A percentile compares a stretch with the other conserved stretches of the same genome.
These are phyloP conservation scores for Draba incana DNA, from an alignment of 345 rosid species.

Conservation along the genomic window DNA sequence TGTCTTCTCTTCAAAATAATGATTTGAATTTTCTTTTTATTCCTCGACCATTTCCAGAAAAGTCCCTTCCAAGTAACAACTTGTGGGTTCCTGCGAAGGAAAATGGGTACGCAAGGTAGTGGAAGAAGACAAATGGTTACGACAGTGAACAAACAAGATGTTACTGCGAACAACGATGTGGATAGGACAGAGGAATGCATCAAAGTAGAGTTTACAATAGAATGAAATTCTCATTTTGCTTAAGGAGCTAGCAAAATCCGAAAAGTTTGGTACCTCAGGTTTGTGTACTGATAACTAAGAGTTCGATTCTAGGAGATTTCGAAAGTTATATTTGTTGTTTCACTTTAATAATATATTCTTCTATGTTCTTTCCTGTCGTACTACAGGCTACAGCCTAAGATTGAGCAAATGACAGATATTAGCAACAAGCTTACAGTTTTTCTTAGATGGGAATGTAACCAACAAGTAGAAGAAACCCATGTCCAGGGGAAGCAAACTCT, in stretches of 20 bases:
- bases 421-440: constrained; percentile 73
- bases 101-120: constrained; percentile 42
- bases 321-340: neutral
- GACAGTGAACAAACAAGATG: no score
- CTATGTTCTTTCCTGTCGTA: neutral
- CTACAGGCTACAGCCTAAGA: constrained; percentile 74
- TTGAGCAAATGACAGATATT: constrained; percentile 61
- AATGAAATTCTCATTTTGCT: constrained; percentile 76
- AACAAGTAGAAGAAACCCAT: constrained; percentile 62
- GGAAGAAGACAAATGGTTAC: constrained; percentile 63
- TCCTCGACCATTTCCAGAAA: constrained; percentile 47
- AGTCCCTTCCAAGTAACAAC: constrained; percentile 56
- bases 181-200: constrained; percentile 52
- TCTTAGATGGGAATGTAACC: constrained; percentile 61
- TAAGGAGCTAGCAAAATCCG: constrained; percentile 66
- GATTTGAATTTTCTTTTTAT: neutral
- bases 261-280: constrained; percentile 85
- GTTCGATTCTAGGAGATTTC: neutral
- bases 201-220: constrained; percentile 57
- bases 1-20: no score
- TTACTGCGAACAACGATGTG: constrained; percentile 41
- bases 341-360: neutral
- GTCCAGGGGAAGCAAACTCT: constrained; percentile 61
- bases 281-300: neutral
- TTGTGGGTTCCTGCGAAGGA: constrained; percentile 43